A percentile compares a stretch with the other conserved stretches of the same genome.
Evolutionary conservation across 495 filamentous ascomycete species (phyloP).

Genomic region (Daldinia bambusicola): DNA sequence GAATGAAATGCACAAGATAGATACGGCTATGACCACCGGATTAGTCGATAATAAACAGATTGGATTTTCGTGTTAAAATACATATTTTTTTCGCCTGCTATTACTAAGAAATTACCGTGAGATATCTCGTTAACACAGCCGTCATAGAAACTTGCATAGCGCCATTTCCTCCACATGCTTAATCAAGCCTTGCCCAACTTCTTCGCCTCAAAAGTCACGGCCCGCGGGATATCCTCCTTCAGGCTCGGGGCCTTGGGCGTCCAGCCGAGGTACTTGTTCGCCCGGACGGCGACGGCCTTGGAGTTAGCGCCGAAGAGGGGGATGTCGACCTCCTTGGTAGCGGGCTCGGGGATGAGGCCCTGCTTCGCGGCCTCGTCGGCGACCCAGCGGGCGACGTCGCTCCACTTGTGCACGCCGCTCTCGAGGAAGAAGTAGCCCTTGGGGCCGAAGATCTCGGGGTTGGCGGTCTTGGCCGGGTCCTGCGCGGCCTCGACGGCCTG

Average conservation of each 20-base stretch:
- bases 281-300: slow-evolving; percentile 64
- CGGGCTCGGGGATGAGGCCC: slow-evolving; percentile 68
- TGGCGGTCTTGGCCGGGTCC: slow-evolving; percentile 40
- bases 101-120: not conserved
- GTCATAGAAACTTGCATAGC: not conserved
- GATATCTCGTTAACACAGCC: not conserved
- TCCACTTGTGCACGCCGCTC: slow-evolving; percentile 75
- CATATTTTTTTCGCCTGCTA: not conserved
- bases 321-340: slow-evolving; percentile 52
- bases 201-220: slow-evolving; percentile 63
- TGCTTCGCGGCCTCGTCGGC: slow-evolving; percentile 70
- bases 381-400: slow-evolving; percentile 69
- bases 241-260: slow-evolving; percentile 60
- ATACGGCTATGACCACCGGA: not conserved
- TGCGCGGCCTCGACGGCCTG: slow-evolving; percentile 72
- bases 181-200: slow-evolving; percentile 44
- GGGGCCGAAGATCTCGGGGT: slow-evolving; percentile 74
- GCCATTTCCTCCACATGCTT: not conserved
- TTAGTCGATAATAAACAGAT: slow-evolving; percentile 6
- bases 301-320: slow-evolving; percentile 67
- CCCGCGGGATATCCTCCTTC: slow-evolving; percentile 61
- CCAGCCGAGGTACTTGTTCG: slow-evolving; percentile 70
- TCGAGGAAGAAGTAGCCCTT: slow-evolving; percentile 81
- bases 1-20: slow-evolving; percentile 1
- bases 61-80: not conserved